phyloP scores from a whole-genome alignment of 1,284 basidiomycete species.

The Naganishia cerealis region DNA sequence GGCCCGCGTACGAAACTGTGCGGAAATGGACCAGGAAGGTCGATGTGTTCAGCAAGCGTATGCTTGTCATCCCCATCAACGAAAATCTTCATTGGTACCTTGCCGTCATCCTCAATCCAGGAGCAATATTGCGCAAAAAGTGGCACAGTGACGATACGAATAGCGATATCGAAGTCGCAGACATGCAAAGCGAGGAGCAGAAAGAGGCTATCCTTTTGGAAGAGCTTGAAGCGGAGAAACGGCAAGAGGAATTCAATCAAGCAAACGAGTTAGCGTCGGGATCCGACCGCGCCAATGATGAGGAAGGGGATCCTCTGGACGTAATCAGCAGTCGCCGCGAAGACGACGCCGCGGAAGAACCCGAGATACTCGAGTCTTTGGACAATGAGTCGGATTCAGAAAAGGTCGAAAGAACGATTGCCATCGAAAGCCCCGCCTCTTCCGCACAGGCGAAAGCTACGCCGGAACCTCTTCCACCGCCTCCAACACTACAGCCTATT shows the following conservation, averaged over 20 bases:
- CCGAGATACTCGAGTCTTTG: not conserved
- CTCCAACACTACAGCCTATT: not conserved
- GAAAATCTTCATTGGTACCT: conserved; percentile 97
- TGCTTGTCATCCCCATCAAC: conserved; percentile 92
- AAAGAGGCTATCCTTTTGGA: conserved; percentile 8
- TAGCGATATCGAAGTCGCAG: not conserved
- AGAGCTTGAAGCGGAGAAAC: conserved; percentile 13
- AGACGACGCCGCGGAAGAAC: not conserved
- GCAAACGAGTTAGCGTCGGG: not conserved
- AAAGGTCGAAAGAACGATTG: not conserved
- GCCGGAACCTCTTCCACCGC: not conserved
- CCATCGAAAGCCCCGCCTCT: not conserved
- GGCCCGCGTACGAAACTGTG: conserved; percentile 75
- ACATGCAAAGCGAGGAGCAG: not conserved
- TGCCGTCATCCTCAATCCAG: conserved; percentile 85
- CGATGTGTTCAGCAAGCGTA: conserved; percentile 86
- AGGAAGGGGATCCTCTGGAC: conserved; percentile 35
- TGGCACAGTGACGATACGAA: not conserved
- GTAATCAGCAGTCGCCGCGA: conserved; percentile 34
- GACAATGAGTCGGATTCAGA: not conserved
- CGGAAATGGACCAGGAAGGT: conserved; percentile 81
- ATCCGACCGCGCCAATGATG: not conserved
- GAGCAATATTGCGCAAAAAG: conserved; percentile 47
- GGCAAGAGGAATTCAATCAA: not conserved
- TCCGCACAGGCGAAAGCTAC: not conserved